A percentile compares a stretch with the other conserved stretches of the same genome.
phyloP scores from a whole-genome alignment of 331 rosid species.

The Acacia concinna region DNA sequence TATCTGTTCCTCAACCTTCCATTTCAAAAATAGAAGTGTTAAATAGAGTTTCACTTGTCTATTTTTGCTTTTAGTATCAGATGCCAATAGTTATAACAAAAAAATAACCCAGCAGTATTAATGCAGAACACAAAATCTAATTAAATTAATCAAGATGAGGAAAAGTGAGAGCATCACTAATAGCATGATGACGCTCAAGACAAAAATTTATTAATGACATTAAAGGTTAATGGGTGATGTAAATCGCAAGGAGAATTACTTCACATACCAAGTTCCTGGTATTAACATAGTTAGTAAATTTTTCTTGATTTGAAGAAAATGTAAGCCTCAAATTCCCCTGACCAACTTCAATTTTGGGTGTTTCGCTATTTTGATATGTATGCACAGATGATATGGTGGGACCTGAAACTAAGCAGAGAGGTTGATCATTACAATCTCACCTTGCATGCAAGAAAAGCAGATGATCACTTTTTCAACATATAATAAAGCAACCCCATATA shows the following conservation, averaged over 20 bases:
- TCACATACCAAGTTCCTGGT: conserved; percentile 54
- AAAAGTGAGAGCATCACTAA: conserved; percentile 28
- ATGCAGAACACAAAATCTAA: conserved; percentile 13
- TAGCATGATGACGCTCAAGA: background rate
- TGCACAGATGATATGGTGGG: conserved; percentile 65
- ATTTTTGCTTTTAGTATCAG: conserved; percentile 2
- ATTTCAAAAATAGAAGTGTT: conserved; percentile 35
- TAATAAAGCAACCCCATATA: conserved; percentile 1
- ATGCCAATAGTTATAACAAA: background rate
- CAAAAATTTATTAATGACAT: background rate
- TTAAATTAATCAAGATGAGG: conserved; percentile 10
- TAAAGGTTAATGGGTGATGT: conserved; percentile 25
- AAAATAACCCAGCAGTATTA: background rate
- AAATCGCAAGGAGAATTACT: conserved; percentile 44
- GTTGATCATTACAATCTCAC: conserved; percentile 8
- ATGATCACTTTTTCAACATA: conserved; percentile 24
- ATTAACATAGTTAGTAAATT: conserved; percentile 54
- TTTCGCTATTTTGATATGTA: conserved; percentile 37
- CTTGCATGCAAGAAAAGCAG: conserved; percentile 24
- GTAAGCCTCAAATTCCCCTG: conserved; percentile 70
- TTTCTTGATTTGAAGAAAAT: conserved; percentile 55
- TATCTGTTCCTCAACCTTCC: conserved; percentile 61
- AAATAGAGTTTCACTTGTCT: conserved; percentile 2
- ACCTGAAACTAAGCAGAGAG: conserved; percentile 51
- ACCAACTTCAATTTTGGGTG: conserved; percentile 61